Conservation (phyloP, 495 filamentous ascomycete species). For the Neohortaea acidophila region DNA sequence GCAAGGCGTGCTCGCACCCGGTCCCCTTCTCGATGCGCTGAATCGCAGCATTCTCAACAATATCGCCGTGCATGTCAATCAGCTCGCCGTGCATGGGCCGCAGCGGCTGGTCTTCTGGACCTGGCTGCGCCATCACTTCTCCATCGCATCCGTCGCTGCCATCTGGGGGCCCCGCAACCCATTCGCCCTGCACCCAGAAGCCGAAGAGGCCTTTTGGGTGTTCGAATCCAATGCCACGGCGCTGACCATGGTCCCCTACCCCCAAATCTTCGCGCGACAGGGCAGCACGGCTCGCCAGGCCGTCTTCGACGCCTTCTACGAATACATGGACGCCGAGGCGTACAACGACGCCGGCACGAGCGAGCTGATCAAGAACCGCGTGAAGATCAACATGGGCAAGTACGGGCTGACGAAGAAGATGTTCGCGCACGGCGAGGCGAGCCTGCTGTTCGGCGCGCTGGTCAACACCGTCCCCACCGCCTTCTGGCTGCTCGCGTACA, state of each 20-base stretch:
- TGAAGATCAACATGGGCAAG: constrained; percentile 4
- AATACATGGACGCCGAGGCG: constrained; percentile 16
- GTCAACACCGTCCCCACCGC: constrained; percentile 11
- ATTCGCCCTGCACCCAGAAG: constrained; percentile 16
- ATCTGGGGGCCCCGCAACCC: constrained; percentile 24
- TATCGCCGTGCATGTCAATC: constrained; percentile 4
- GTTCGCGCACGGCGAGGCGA: constrained; percentile 1
- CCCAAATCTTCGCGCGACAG: constrained; percentile 15
- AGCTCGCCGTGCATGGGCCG: background rate
- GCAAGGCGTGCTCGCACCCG: constrained; percentile 10
- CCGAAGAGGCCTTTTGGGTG: constrained; percentile 21
- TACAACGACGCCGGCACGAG: constrained; percentile 11
- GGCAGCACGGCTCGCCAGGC: constrained; percentile 18
- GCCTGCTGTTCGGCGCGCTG: constrained; percentile 9
- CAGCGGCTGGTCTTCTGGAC: constrained; percentile 6
- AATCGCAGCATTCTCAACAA: constrained; percentile 9
- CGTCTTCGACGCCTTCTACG: constrained; percentile 15
- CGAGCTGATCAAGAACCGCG: constrained; percentile 16
- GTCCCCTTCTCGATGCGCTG: constrained; percentile 12
- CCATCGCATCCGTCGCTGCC: constrained; percentile 2
- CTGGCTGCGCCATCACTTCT: constrained; percentile 12
- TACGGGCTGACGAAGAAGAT: constrained; percentile 13
- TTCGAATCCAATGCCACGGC: constrained; percentile 16
- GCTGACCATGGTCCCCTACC: constrained; percentile 16
- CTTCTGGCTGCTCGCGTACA: constrained; percentile 15